These are phyloP conservation scores for Erucastrum elatum DNA, from an alignment of 345 rosid species.

Conservation along the genomic window DNA sequence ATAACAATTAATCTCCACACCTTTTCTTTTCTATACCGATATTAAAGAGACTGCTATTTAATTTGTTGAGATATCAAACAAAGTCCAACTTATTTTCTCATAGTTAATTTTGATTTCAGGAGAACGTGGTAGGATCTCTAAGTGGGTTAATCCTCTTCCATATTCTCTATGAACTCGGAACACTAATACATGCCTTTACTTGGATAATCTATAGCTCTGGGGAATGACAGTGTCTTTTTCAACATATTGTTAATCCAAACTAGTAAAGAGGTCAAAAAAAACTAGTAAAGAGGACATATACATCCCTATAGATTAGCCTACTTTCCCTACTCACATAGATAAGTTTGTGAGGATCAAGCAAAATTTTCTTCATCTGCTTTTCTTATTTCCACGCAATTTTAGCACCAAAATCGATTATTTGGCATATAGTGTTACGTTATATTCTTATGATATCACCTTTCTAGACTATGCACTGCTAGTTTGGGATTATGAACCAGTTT, in stretches of 20 bases:
- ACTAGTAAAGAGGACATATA: not conserved
- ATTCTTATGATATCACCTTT: not conserved
- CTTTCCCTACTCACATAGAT: not conserved
- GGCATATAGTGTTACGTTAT: not conserved
- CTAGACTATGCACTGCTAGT: not conserved
- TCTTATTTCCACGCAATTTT: not conserved
- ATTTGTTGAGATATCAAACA: too few species aligned
- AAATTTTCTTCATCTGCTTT: not conserved
- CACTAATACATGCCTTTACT: not conserved
- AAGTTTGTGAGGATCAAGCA: not conserved
- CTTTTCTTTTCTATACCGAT: not conserved
- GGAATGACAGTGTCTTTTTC: not conserved
- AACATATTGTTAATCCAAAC: not conserved
- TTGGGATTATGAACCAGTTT: not conserved
- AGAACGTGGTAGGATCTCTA: not conserved
- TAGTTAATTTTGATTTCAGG: not conserved
- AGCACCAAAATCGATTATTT: not conserved
- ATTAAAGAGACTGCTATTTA: not conserved
- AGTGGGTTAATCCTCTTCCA: not conserved
- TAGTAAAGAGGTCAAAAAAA: not conserved
- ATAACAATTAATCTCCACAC: not conserved
- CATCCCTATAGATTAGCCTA: not conserved
- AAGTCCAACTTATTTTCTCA: too few species aligned
- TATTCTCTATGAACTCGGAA: not conserved
- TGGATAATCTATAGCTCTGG: not conserved